phyloP scores from a whole-genome alignment of 257 asterid genomes.

The Nyctanthes arbortristis region DNA sequence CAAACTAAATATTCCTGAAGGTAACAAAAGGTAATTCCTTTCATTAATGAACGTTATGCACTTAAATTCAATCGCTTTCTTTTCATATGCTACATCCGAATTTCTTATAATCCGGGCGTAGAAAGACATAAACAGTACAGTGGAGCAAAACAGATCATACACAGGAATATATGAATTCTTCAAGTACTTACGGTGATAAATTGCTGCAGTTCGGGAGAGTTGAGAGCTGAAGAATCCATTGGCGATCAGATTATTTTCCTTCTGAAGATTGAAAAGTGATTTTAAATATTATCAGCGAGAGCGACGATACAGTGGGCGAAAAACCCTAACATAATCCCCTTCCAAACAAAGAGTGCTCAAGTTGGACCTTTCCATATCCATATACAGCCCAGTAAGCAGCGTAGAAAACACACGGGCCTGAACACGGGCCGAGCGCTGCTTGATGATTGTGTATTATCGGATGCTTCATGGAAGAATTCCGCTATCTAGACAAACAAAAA shows the following conservation, averaged over 20 bases:
- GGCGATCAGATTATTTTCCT: conserved; percentile 11
- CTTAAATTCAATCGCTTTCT: not conserved
- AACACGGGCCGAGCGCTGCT: no score
- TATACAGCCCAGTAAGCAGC: not conserved
- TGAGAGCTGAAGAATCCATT: conserved; percentile 57
- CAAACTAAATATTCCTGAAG: no score
- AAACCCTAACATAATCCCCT: conserved; percentile 35
- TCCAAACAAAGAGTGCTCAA: not conserved
- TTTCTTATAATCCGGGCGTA: not conserved
- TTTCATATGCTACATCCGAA: not conserved
- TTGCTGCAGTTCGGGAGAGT: conserved; percentile 52
- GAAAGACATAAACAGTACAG: not conserved
- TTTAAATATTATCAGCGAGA: not conserved
- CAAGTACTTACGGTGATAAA: conserved; percentile 43
- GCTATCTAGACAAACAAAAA: no score
- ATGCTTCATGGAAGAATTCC: no score
- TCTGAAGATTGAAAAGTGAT: not conserved
- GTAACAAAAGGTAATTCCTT: not conserved
- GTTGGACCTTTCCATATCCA: no score
- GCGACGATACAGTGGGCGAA: not conserved
- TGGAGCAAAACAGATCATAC: not conserved
- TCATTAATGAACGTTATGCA: not conserved
- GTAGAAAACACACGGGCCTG: no score
- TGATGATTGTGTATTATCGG: no score
- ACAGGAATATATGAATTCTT: not conserved